Conservation (phyloP, 2,329 filamentous ascomycete genomes). For the Metarhizium anisopliae region DNA sequence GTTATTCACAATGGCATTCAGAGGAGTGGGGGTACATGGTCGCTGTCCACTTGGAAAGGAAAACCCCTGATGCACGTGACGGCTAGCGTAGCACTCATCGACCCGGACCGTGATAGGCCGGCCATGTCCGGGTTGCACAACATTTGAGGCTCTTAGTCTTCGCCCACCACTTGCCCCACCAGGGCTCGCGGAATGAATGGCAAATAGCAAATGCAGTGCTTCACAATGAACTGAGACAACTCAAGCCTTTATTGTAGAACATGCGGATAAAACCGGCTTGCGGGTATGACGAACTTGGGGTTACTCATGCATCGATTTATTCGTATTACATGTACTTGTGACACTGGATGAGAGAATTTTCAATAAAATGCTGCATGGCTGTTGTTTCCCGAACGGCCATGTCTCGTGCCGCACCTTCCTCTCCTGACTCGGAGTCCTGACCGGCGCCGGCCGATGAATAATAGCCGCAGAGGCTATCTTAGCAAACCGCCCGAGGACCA, state of each 20-base stretch:
- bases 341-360: not conserved
- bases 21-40: no score
- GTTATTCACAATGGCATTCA: no score
- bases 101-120: not conserved
- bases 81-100: no score
- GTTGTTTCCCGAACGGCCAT: not conserved
- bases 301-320: no score
- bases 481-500: not conserved
- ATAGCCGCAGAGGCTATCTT: not conserved
- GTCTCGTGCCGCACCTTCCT: not conserved
- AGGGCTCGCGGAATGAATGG: not conserved
- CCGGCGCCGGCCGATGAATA: slow-evolving; percentile 1
- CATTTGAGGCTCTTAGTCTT: not conserved
- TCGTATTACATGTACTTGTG: not conserved
- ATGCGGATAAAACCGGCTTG: no score
- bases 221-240: no score
- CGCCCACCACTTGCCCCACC: not conserved
- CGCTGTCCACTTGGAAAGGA: no score
- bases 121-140: not conserved
- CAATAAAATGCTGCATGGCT: not conserved
- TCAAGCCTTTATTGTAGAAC: no score
- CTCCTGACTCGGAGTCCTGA: not conserved
- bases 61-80: no score
- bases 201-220: not conserved
- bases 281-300: no score